Evolutionary conservation across 345 rosid genomes (phyloP), one percentile per base, ranked within the genome.

Genomic region (sweet orange (Citrus sinensis)): DNA sequence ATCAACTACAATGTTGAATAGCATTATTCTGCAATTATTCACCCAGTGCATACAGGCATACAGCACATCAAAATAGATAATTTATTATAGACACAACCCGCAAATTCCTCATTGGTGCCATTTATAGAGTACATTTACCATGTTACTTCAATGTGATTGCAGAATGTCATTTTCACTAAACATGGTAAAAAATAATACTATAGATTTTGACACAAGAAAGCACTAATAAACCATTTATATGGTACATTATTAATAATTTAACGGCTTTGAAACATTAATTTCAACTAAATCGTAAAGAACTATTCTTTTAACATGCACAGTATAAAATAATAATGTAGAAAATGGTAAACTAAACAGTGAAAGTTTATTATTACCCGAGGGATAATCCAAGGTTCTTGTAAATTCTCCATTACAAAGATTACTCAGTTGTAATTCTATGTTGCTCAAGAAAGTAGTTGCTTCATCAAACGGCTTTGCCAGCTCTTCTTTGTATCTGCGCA

Each of bases 351-450:
- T 7, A 51, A 10, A 69, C 19, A 74, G 32, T 73, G 19, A 63
- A 40, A 60, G 40, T 16, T 54, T 49, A 46, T 54, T 67, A 25
- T 80, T 86, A 86, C 91, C 91, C 32, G 88, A 81, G 29, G 25
- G 80, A 81, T 80, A 73, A 82, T 85, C 84, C 55, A 54, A 71
- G 71, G 80, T 30, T 70, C 80, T 77, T 59, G 86, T 51, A 25
- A 83, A 7, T 35, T 85, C 58, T 64, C 87, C 90, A 74, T 82
- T 76, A 65, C 92, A 88, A 30, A 91, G 93, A 84, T 73, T 84
- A 63, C 75, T 87, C 3, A 91, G 87, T 74, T 89, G 90, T 65
- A 90, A 89, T 80, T 89, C 88, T 27, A 91, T 91, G 91, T 73
- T 72, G 81, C 61, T 87, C 55, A 91, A 80, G 87, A 91, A 91